A percentile compares a stretch with the other conserved stretches of the same genome.
Conservation (phyloP, 371 early-diverging fungal species). For the Mucor indicus region DNA sequence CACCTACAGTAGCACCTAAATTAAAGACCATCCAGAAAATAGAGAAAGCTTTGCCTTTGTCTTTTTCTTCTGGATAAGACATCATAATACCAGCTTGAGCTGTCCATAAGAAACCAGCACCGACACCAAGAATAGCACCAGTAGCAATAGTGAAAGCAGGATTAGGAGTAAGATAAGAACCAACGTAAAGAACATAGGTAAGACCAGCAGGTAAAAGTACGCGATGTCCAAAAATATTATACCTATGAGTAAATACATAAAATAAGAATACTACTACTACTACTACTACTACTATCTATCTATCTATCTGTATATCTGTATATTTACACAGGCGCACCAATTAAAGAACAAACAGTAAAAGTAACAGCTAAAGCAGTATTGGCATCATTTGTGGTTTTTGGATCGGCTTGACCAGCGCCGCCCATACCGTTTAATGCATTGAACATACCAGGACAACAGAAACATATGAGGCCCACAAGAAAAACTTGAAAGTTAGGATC, state of each 20-base stretch:
- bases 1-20: conserved; percentile 73
- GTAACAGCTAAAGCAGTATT: conserved; percentile 66
- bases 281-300: neutral
- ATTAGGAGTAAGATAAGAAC: conserved; percentile 50
- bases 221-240: conserved; percentile 60
- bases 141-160: conserved; percentile 48
- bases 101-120: conserved; percentile 43
- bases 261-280: neutral
- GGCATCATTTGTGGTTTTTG: conserved; percentile 62
- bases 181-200: conserved; percentile 57
- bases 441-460: conserved; percentile 86
- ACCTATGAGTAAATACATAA: conserved; percentile 8
- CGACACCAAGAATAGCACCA: conserved; percentile 63
- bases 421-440: conserved; percentile 75
- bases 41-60: conserved; percentile 69
- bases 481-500: conserved; percentile 63
- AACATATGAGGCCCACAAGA: conserved; percentile 71
- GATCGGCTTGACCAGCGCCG: conserved; percentile 57
- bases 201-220: conserved; percentile 51
- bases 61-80: conserved; percentile 74
- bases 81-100: conserved; percentile 82
- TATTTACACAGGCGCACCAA: conserved; percentile 59
- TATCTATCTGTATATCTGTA: conserved; percentile 1
- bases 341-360: conserved; percentile 64
- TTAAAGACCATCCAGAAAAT: conserved; percentile 83